Percentiles rank a stretch among this genome's conserved stretches.
phyloP scores from a whole-genome alignment of 2,329 filamentous ascomycete species.

The Penicillium capsulatum region DNA sequence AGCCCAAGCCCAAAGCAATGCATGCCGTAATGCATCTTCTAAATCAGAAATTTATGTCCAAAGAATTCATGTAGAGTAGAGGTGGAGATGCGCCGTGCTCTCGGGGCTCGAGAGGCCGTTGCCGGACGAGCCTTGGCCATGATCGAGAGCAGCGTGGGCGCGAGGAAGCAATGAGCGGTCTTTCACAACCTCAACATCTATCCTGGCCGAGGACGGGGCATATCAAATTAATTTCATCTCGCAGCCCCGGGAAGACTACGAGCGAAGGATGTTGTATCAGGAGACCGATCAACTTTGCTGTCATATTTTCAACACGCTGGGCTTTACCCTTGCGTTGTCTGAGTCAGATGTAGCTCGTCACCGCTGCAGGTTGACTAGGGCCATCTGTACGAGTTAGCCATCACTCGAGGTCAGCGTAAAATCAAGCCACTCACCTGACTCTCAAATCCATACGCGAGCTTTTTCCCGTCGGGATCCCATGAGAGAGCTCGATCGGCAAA shows the following conservation, averaged over 20 bases:
- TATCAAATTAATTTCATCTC: too few relatives aligned
- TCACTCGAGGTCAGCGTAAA: neutral
- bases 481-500: slow-evolving; percentile 42
- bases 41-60: slow-evolving; percentile 29
- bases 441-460: slow-evolving; percentile 48
- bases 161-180: too few relatives aligned
- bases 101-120: too few relatives aligned
- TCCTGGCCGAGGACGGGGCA: too few relatives aligned
- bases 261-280: too few relatives aligned
- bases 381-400: slow-evolving; percentile 26
- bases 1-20: slow-evolving; percentile 24
- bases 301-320: too few relatives aligned
- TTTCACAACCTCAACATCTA: too few relatives aligned
- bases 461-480: slow-evolving; percentile 54
- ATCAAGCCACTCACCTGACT: slow-evolving; percentile 43
- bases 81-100: slow-evolving; percentile 7
- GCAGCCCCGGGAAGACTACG: too few relatives aligned
- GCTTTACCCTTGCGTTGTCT: neutral
- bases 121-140: too few relatives aligned
- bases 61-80: slow-evolving; percentile 20
- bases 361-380: slow-evolving; percentile 39
- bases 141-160: too few relatives aligned
- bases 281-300: too few relatives aligned
- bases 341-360: slow-evolving; percentile 20
- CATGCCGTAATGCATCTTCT: slow-evolving; percentile 33